Base-by-base conservation (phyloP, 2,329 filamentous ascomycete species). In the Apiospora hydei region DNA sequence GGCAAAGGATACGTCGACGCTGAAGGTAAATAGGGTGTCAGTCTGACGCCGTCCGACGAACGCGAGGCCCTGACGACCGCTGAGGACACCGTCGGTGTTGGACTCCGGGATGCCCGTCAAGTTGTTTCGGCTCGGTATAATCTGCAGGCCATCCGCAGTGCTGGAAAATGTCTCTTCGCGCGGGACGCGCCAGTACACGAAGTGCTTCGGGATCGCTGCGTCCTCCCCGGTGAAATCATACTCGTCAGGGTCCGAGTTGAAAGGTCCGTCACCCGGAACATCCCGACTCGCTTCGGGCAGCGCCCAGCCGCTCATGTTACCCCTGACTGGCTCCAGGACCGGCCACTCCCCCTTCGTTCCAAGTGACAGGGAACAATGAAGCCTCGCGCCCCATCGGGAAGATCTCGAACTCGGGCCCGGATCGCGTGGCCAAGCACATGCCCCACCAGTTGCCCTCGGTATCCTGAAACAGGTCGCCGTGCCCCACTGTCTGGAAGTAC, bases 361-460 rank as follows among this genome's bases (percentile, higher is more conserved):
- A 90, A 0, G 80, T 84, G 0, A 84, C 85, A 77, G 68, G 47
- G 34, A 53, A 69, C 68, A 69, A 21, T 0, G 87, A 83, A 0
- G 84, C 85, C 76, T 89, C 87, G 18, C 87, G 80, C 1, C 87
- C 87, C 87, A 88, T 87, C 0, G 86, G 85, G 74, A 84, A 87
- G 34, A 79, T 78, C 44, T 76, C 73, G 74, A 80, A 86, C 53
- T 77, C 78, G 0, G 83, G 81, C 0, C 83, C 84, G 21, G 67
- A 73, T 0, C 67, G 53, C 30, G 72, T 71, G 0, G 81, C 79
- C 0, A 88, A 74, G 4, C 83, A 82, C 5, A 84, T 80, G 0
- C 80, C 84, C 85, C 85, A 87, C 86, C 86, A 88, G 43, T 85
- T 81, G 0, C 83, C 84, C 0, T 75, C 70, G 1, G 70, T 41